These are phyloP conservation scores for Austroboletus niveus DNA, from an alignment of 1,284 basidiomycete species.

Conservation along the genomic window DNA sequence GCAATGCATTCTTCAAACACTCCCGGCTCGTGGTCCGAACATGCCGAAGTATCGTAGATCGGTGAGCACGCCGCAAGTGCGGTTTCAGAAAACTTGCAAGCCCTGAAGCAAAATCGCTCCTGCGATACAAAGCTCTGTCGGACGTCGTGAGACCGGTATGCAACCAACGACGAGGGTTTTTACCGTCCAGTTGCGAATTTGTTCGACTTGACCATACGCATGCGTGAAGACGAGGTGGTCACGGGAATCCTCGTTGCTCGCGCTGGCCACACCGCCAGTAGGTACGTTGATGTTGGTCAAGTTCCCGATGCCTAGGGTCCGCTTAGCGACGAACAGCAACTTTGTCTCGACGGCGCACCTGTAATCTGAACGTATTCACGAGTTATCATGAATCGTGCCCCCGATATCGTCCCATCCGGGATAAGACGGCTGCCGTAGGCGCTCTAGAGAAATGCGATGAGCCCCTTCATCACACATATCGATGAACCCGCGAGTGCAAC, in stretches of 20 bases:
- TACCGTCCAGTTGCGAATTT: constrained; percentile 70
- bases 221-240: constrained; percentile 72
- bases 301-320: constrained; percentile 51
- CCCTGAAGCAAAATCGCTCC: constrained; percentile 71
- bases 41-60: constrained; percentile 64
- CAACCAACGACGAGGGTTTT: constrained; percentile 7
- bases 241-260: constrained; percentile 63
- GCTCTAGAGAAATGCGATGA: constrained; percentile 31
- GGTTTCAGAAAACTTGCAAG: constrained; percentile 58
- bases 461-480: background rate
- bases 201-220: constrained; percentile 59
- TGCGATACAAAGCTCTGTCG: constrained; percentile 55
- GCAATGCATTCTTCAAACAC: constrained; percentile 60
- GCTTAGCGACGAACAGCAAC: background rate
- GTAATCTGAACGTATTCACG: constrained; percentile 71
- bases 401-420: constrained; percentile 69
- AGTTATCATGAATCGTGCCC: constrained; percentile 71
- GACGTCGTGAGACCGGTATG: constrained; percentile 17
- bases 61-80: constrained; percentile 64
- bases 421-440: constrained; percentile 72
- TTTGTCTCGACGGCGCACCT: constrained; percentile 35
- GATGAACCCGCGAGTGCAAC: constrained; percentile 6
- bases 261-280: constrained; percentile 57
- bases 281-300: constrained; percentile 67
- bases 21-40: constrained; percentile 50